Percentiles rank a stretch among this genome's conserved stretches.
phyloP scores from a whole-genome alignment of 1,284 basidiomycete species.

The Fomitopsis schrenkii region DNA sequence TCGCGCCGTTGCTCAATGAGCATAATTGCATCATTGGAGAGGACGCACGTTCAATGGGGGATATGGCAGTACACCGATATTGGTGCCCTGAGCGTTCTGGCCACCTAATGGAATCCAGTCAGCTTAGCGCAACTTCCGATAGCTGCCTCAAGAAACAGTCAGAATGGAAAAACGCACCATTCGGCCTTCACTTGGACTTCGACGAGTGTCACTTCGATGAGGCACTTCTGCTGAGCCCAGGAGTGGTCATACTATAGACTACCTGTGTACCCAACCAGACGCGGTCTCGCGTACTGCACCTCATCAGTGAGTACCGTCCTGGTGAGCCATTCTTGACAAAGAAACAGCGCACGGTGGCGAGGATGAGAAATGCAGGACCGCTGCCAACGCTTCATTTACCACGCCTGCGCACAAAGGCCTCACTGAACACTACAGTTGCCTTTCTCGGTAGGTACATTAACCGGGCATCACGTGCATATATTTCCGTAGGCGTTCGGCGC shows the following conservation, averaged over 20 bases:
- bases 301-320: background rate
- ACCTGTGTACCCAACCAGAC: background rate
- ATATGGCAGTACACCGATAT: too few species aligned
- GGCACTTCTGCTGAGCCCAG: background rate
- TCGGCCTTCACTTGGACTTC: background rate
- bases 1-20: too few species aligned
- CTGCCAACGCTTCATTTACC: background rate
- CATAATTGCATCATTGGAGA: too few species aligned
- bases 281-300: background rate
- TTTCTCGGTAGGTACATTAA: background rate
- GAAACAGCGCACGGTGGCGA: background rate
- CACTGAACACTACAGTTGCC: slow-evolving; percentile 1
- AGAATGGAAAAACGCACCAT: background rate
- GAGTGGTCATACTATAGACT: background rate
- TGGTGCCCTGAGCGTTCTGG: too few species aligned
- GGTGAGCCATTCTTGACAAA: background rate
- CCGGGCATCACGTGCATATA: background rate
- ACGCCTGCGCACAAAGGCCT: slow-evolving; percentile 5
- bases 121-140: too few species aligned
- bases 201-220: background rate
- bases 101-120: too few species aligned
- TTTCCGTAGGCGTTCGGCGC: background rate
- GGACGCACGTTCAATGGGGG: too few species aligned
- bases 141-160: background rate
- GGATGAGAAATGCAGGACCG: background rate